Conservation (phyloP, 192 early-diverging fungal species). For the Backusella morwellensis region DNA sequence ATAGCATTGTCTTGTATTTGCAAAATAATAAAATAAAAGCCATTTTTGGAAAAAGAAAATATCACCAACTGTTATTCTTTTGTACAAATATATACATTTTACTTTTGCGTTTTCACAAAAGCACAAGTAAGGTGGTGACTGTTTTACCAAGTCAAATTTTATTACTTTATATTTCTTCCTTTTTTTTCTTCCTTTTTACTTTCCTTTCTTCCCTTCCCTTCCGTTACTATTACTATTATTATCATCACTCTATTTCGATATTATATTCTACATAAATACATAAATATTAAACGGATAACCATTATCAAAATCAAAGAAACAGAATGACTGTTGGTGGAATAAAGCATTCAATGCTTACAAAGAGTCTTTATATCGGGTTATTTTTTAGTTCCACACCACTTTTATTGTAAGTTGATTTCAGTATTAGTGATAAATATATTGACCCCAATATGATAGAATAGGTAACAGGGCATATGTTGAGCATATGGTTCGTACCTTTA, state of each 20-base stretch:
- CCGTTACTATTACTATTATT: background rate
- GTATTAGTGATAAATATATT: background rate
- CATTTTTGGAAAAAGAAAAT: background rate
- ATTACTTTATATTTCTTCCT: background rate
- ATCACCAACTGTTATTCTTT: background rate
- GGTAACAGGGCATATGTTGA: background rate
- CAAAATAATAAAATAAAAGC: background rate
- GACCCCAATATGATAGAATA: background rate
- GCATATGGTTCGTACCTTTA: background rate
- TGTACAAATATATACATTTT: background rate
- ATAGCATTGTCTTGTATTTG: background rate
- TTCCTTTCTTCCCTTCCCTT: background rate
- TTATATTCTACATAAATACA: background rate
- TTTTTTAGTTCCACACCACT: constrained; percentile 3
- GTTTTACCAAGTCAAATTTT: background rate
- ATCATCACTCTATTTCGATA: background rate
- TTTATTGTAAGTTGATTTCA: background rate
- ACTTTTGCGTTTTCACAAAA: background rate
- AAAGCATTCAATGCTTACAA: background rate
- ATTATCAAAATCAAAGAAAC: background rate
- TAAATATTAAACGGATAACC: background rate
- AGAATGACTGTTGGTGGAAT: background rate
- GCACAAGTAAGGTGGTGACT: background rate
- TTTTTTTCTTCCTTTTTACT: background rate
- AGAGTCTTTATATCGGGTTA: background rate